Evolutionary conservation across 805 yeast genomes (phyloP).

Genomic region (Yamadazyma kitorensis): DNA sequence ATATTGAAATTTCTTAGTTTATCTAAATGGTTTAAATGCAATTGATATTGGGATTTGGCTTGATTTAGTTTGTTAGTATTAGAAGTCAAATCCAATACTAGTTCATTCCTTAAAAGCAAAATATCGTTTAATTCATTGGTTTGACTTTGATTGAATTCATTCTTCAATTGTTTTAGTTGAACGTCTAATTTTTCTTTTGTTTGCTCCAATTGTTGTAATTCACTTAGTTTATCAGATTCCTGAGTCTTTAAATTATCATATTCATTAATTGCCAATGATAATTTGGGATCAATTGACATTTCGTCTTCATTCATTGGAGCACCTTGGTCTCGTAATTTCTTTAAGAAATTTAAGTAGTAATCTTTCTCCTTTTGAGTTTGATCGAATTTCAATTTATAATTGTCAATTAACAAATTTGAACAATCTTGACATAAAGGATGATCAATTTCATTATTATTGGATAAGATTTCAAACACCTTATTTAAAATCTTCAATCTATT

Average conservation of each 20-base stretch:
- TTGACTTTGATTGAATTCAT: conserved; percentile 32
- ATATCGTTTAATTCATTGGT: conserved; percentile 45
- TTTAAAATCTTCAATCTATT: conserved; percentile 52
- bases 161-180: conserved; percentile 45
- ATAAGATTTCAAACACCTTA: conserved; percentile 67
- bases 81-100: conserved; percentile 50
- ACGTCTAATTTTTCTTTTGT: conserved; percentile 44
- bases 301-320: conserved; percentile 9
- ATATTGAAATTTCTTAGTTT: conserved; percentile 74
- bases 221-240: conserved; percentile 32
- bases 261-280: conserved; percentile 45
- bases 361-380: conserved; percentile 76
- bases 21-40: conserved; percentile 64
- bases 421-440: conserved; percentile 88
- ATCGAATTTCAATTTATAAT: conserved; percentile 67
- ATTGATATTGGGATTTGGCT: conserved; percentile 59
- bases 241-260: conserved; percentile 38
- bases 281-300: conserved; percentile 31
- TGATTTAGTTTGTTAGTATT: conserved; percentile 58
- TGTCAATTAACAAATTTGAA: conserved; percentile 60
- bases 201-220: conserved; percentile 38
- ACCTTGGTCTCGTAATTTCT: conserved; percentile 50
- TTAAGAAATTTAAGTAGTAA: conserved; percentile 67
- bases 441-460: conserved; percentile 69
- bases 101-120: conserved; percentile 49